Base-by-base conservation (phyloP, 2,329 filamentous ascomycete genomes). In the Xylariaceae sp. region DNA sequence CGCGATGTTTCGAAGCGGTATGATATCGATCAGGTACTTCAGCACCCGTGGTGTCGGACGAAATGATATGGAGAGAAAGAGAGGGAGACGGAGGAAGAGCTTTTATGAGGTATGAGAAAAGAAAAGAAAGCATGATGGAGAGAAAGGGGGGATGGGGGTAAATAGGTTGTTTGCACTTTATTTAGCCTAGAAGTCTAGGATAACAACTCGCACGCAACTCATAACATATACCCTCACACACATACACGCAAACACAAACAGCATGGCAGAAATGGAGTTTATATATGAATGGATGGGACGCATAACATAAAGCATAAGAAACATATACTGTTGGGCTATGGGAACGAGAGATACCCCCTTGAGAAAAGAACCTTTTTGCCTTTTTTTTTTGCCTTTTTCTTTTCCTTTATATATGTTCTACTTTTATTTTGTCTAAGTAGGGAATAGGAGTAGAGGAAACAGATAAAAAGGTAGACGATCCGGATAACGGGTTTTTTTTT, bases 21-120 rank as follows among this genome's bases (percentile, higher is more conserved):
- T 64, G 87, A 86, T n/a, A 97, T 97, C 64, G 85, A 87, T 56
- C 85, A 91, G 69, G 91, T 99, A 19, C 74, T 96, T 54, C 83
- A 89, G 52, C 92, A 97, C 72, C 84, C 87, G n/a, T 99, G 94
- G 94, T 89, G 78, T 56, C 68, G 67, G 51, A 62, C 62, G 58
- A 60, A 65, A 47, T 58, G 50, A 61, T n/a, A 11, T 11, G 35
- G 35, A 11, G 35, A 31, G 11, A 43, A 27, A 43, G 19, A 19
- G 19, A 19, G 19, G 19, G 35, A 9, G 8, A 11, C 8, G 35
- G 34, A 49, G 44, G 26, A 26, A 3, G 9, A 27, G 4, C 41
- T 47, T 32, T 27, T 37, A 44, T 40, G 44, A 53, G 31, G 39
- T 39, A 49, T 31, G 50, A 55, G 34, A 27, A 42, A 46, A 51